Base-by-base conservation (phyloP, 2,329 filamentous ascomycete genomes). In the Alternaria sp. region DNA sequence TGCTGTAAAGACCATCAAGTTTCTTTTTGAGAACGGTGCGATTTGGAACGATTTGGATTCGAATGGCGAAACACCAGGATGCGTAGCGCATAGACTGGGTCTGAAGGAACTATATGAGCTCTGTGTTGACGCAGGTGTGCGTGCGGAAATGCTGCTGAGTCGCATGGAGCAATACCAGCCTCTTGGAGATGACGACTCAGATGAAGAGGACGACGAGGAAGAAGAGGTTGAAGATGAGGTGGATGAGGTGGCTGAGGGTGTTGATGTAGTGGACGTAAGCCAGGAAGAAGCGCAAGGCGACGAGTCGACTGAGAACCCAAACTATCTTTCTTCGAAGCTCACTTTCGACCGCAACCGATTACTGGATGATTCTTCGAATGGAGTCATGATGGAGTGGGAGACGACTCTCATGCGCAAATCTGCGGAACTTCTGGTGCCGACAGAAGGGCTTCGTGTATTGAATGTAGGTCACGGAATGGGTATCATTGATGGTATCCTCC, bases 31-130 rank as follows among this genome's bases (percentile, higher is more conserved):
- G 71, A 90, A 90, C 67, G 95, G 95, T 31, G 95, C 92, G 10
- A 97, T 98, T 68, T 99, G 95, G 95, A 99, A 99, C 80, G 93
- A 97, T 75, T 82, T 98, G 55, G 92, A 98, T 77, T 80, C 83
- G 66, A 89, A 91, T 68, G 86, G 92, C 69, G 94, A 98, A 82
- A 98, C 95, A 3, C 93, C 95, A 0, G 95, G 93, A 7, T 98
- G 94, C 75, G 81, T 97, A 41, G 95, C 95, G 8, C 82, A 84
- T 28, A 75, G 86, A 44, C 66, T 97, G 24, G 89, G 90, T 0
- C 81, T 91, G 69, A 83, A 79, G 53, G 84, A 86, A 49, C 79
- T 97, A 34, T 98, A 99, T 74, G 86, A 90, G 39, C 78, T 93
- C 56, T 91, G 94, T 74, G 90, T 98, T 7, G 91, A 94, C 73